A percentile compares a stretch with the other conserved stretches of the same genome.
phyloP scores from a whole-genome alignment of 1,139 yeast species.

The Chernovozyma aurita region DNA sequence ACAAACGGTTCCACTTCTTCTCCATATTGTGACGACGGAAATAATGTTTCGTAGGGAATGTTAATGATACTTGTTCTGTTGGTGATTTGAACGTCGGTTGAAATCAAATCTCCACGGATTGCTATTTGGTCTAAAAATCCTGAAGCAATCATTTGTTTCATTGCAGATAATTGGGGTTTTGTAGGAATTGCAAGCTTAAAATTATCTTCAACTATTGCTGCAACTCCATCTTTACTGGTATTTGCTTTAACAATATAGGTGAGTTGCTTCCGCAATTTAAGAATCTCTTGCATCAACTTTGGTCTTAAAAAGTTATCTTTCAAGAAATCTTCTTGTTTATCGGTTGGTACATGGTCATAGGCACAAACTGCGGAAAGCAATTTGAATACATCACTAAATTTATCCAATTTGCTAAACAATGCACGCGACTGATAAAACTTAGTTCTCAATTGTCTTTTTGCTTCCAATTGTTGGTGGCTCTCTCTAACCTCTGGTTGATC shows the following conservation, averaged over 20 bases:
- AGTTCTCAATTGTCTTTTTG: conserved; percentile 39
- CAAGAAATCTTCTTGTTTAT: conserved; percentile 45
- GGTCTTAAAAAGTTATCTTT: conserved; percentile 58
- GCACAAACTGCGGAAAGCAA: conserved; percentile 86
- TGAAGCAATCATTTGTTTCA: conserved; percentile 89
- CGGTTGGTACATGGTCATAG: conserved; percentile 63
- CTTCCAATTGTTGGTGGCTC: conserved; percentile 30
- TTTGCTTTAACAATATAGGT: conserved; percentile 66
- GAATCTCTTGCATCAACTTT: conserved; percentile 79
- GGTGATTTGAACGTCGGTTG: conserved; percentile 56
- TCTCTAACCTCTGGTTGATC: conserved; percentile 29
- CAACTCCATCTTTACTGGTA: conserved; percentile 55
- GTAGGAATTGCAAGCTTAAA: conserved; percentile 66
- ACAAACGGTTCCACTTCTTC: conserved; percentile 48
- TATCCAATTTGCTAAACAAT: conserved; percentile 63
- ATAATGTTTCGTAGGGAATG: conserved; percentile 71
- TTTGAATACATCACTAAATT: conserved; percentile 68
- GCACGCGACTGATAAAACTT: conserved; percentile 55
- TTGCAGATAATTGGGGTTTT: conserved; percentile 62
- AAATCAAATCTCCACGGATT: conserved; percentile 70
- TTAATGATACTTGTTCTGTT: conserved; percentile 57
- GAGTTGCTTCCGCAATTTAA: conserved; percentile 75
- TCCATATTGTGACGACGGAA: conserved; percentile 44
- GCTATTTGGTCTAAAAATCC: conserved; percentile 93
- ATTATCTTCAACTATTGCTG: conserved; percentile 39